These are phyloP conservation scores for Solanum virginianum DNA, from an alignment of 257 asterid genomes.

Conservation along the genomic window DNA sequence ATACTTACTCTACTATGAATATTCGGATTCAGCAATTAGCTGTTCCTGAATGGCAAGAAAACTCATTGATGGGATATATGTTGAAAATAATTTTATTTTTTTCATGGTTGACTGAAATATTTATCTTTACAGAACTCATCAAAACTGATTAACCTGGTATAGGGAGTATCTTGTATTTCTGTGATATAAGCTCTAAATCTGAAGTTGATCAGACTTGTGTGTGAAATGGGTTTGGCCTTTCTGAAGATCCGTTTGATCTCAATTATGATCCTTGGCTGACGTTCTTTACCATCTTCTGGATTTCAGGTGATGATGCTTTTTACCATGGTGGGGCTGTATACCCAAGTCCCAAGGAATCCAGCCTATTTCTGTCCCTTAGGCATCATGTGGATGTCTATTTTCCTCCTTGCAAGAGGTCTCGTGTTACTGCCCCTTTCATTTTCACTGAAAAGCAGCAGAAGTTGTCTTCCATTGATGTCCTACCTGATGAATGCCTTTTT, in stretches of 20 bases:
- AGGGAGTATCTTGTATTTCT: not conserved
- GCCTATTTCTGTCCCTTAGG: constrained; percentile 34
- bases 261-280: constrained; percentile 5
- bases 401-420: constrained; percentile 75
- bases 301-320: constrained; percentile 46
- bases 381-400: constrained; percentile 53
- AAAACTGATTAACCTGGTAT: not conserved
- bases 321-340: constrained; percentile 34
- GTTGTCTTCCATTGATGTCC: constrained; percentile 64
- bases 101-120: not conserved
- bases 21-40: not conserved
- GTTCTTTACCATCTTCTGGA: not conserved
- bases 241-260: not conserved
- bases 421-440: constrained; percentile 55
- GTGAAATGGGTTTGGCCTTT: not conserved
- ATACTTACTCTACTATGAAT: not conserved
- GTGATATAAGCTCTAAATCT: not conserved
- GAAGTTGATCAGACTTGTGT: not conserved
- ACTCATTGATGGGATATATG: not conserved
- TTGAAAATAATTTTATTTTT: not conserved
- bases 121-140: not conserved
- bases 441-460: constrained; percentile 23
- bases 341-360: constrained; percentile 47
- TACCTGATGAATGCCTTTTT: constrained; percentile 93
- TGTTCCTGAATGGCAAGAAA: not conserved